Evolutionary conservation across 2,329 filamentous ascomycete genomes (phyloP).

Genomic region (Phyllosticta capitalensis): DNA sequence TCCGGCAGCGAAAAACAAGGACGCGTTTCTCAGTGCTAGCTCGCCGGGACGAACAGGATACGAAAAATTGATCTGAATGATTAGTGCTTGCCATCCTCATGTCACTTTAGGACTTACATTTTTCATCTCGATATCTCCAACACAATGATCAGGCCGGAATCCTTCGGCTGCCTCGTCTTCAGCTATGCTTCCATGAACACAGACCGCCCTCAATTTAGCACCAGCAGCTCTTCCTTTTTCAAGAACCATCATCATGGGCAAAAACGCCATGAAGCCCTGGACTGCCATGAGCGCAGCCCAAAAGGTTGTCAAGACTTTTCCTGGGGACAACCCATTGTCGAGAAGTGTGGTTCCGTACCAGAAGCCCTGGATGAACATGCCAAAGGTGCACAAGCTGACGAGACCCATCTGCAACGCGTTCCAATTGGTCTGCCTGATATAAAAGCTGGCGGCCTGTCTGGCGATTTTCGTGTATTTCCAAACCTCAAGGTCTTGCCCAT

Average conservation of each 20-base stretch:
- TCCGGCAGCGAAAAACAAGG: slow-evolving; percentile 61
- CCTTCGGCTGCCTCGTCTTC: slow-evolving; percentile 16
- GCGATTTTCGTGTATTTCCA: slow-evolving; percentile 54
- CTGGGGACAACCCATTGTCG: slow-evolving; percentile 47
- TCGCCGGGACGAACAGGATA: slow-evolving; percentile 63
- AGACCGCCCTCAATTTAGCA: slow-evolving; percentile 45
- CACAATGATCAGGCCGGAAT: slow-evolving; percentile 34
- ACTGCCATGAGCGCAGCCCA: slow-evolving; percentile 71
- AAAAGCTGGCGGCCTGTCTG: slow-evolving; percentile 50
- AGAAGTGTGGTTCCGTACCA: slow-evolving; percentile 75
- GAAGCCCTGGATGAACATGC: slow-evolving; percentile 80
- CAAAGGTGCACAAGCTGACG: slow-evolving; percentile 62
- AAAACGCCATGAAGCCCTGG: slow-evolving; percentile 61
- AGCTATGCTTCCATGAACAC: slow-evolving; percentile 25
- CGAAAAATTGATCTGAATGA: slow-evolving; percentile 60
- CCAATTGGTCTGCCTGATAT: slow-evolving; percentile 57
- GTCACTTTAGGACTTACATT: slow-evolving; percentile 43
- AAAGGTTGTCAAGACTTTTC: slow-evolving; percentile 71
- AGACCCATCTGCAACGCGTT: slow-evolving; percentile 65
- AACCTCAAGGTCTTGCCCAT: slow-evolving; percentile 61
- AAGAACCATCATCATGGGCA: slow-evolving; percentile 68
- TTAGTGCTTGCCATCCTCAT: neutral
- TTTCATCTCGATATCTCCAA: slow-evolving; percentile 59
- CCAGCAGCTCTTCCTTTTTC: slow-evolving; percentile 72
- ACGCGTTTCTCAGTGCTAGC: slow-evolving; percentile 50